A percentile compares a stretch with the other conserved stretches of the same genome.
These are phyloP conservation scores for Podosphaera xanthii DNA, from an alignment of 2,329 filamentous ascomycete species.

Conservation along the genomic window DNA sequence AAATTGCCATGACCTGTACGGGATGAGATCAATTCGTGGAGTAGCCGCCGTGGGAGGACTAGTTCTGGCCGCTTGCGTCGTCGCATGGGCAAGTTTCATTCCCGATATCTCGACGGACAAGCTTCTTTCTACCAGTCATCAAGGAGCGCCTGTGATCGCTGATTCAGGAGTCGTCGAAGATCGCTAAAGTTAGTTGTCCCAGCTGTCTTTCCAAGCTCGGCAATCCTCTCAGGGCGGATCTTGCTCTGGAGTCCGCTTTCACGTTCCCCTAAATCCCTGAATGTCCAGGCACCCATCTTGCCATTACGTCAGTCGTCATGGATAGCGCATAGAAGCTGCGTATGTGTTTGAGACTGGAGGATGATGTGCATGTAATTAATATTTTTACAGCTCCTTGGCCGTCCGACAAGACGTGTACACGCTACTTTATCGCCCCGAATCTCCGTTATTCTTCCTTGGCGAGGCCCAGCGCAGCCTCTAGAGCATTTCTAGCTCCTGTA, in stretches of 20 bases:
- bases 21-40: background rate
- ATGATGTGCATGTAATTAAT: background rate
- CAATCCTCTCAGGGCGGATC: background rate
- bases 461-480: background rate
- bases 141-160: background rate
- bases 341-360: background rate
- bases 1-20: background rate
- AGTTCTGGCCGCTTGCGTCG: background rate
- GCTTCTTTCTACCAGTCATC: background rate
- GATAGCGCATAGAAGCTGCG: background rate
- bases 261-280: background rate
- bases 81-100: background rate
- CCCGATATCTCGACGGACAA: background rate
- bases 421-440: background rate
- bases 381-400: background rate
- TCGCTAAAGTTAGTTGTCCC: background rate
- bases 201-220: background rate
- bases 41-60: background rate
- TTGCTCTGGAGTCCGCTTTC: background rate
- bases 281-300: background rate
- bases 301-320: background rate
- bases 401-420: background rate
- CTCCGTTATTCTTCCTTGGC: background rate
- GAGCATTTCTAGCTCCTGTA: background rate
- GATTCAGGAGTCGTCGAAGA: background rate